These are phyloP conservation scores for Trichoderma gracile DNA, from an alignment of 2,329 filamentous ascomycete genomes.

Conservation along the genomic window DNA sequence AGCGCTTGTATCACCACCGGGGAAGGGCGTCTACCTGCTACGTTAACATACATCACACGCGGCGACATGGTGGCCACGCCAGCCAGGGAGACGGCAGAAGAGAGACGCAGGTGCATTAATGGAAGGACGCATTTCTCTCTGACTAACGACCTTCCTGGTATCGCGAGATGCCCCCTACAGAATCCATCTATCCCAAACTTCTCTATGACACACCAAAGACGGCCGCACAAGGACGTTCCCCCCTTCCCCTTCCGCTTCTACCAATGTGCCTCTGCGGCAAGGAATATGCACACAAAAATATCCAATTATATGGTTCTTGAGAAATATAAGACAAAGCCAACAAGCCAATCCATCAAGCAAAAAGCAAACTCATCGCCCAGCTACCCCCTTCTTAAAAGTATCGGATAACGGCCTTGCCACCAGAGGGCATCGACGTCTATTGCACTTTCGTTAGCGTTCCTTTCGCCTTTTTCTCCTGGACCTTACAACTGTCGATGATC, in stretches of 20 bases:
- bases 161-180: not conserved
- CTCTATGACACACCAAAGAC: not conserved
- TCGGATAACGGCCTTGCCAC: constrained; percentile 47
- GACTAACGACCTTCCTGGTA: constrained; percentile 12
- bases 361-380: constrained; percentile 21
- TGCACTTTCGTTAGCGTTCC: constrained; percentile 25
- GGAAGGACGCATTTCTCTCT: constrained; percentile 5
- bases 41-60: constrained; percentile 6
- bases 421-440: constrained; percentile 47
- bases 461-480: not conserved
- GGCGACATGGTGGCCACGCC: constrained; percentile 2
- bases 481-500: too few relatives aligned
- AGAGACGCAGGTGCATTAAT: constrained; percentile 19
- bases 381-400: constrained; percentile 42
- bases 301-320: constrained; percentile 36
- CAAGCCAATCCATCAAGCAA: too few relatives aligned
- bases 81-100: constrained; percentile 10
- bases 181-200: not conserved
- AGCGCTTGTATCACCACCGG: constrained; percentile 7
- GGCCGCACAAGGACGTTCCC: not conserved
- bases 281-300: constrained; percentile 42
- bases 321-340: not conserved
- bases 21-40: constrained; percentile 6
- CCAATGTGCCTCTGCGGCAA: constrained; percentile 30
- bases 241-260: not conserved